Conservation (phyloP, 2,329 filamentous ascomycete genomes). For the Colletotrichum spinosum region DNA sequence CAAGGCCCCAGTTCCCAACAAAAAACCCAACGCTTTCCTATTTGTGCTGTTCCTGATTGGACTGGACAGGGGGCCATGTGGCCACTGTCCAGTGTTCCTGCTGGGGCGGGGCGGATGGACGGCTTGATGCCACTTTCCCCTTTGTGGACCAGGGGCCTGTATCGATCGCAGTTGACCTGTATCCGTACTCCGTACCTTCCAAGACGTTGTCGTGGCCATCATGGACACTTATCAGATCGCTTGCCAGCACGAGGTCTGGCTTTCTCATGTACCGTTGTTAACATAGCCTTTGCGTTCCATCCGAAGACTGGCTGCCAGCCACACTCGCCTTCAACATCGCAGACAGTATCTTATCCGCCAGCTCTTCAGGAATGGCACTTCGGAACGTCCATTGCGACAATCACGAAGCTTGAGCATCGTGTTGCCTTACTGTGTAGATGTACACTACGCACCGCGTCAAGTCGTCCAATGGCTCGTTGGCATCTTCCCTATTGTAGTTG, state of each 20-base stretch:
- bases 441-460: no score
- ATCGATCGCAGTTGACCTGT: background rate
- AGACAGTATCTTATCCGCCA: no score
- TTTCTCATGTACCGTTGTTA: background rate
- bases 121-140: conserved; percentile 26
- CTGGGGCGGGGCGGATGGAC: conserved; percentile 33
- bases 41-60: conserved; percentile 31
- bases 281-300: no score
- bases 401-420: no score
- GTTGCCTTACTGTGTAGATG: no score
- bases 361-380: no score
- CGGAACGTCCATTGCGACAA: no score
- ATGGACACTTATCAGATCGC: no score
- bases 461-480: no score
- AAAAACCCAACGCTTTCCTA: conserved; percentile 37
- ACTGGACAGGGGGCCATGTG: conserved; percentile 30
- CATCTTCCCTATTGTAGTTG: conserved; percentile 13
- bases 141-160: background rate
- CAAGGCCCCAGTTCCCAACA: conserved; percentile 34
- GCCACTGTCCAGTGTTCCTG: background rate
- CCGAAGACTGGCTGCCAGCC: no score
- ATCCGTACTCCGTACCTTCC: background rate
- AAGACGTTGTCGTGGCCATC: background rate
- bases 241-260: background rate
- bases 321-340: no score